Evolutionary conservation across 2,329 filamentous ascomycete species (phyloP).

Genomic region (Neonectria punicea): DNA sequence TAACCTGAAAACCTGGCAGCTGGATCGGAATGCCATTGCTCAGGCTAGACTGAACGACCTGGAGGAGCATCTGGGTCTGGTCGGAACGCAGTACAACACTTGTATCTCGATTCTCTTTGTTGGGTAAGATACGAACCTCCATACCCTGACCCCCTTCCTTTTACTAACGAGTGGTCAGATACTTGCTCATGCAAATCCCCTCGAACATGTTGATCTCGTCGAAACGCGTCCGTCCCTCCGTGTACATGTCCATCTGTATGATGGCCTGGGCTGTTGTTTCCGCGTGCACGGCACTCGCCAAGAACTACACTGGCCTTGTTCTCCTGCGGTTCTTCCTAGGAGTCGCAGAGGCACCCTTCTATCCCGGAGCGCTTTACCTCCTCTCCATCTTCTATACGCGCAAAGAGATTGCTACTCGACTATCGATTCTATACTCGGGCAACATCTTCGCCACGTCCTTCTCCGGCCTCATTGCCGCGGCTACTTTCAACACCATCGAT

Average conservation of each 20-base stretch:
- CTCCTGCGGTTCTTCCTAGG: slow-evolving; percentile 53
- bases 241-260: slow-evolving; percentile 54
- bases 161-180: slow-evolving; percentile 22
- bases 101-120: slow-evolving; percentile 50
- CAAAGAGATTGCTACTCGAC: no score
- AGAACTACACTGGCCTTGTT: slow-evolving; percentile 54
- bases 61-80: slow-evolving; percentile 61
- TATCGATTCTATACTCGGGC: no score
- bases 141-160: fast-evolving
- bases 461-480: no score
- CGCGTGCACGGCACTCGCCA: slow-evolving; percentile 53
- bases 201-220: slow-evolving; percentile 52
- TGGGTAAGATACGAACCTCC: slow-evolving; percentile 44
- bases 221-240: slow-evolving; percentile 53
- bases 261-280: slow-evolving; percentile 53
- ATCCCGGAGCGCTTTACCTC: no score
- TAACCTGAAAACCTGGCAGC: slow-evolving; percentile 27
- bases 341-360: slow-evolving; percentile 53
- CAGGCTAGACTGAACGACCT: slow-evolving; percentile 65
- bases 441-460: no score
- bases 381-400: no score
- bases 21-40: slow-evolving; percentile 67
- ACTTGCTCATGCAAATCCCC: slow-evolving; percentile 47
- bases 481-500: no score
- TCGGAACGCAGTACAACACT: slow-evolving; percentile 48